Evolutionary conservation across 371 early-diverging fungal species (phyloP).

Genomic region (Modicella reniformis): DNA sequence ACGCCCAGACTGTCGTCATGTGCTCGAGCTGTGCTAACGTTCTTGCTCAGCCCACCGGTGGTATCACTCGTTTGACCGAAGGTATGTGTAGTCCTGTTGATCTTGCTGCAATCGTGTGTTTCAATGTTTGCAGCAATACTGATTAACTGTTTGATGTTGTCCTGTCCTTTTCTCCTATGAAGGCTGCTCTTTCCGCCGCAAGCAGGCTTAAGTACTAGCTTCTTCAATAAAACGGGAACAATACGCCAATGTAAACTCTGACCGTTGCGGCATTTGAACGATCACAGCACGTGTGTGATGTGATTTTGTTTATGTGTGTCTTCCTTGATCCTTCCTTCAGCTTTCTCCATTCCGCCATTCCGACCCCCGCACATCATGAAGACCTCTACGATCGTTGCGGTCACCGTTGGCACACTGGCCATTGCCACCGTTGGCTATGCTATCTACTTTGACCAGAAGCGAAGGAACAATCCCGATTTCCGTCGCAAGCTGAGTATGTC

Average conservation of each 20-base stretch:
- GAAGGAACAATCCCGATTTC: slow-evolving; percentile 82
- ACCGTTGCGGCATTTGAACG: too few relatives aligned
- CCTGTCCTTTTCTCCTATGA: slow-evolving; percentile 14
- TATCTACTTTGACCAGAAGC: slow-evolving; percentile 86
- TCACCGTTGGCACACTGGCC: slow-evolving; percentile 64
- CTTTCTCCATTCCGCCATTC: slow-evolving; percentile 8
- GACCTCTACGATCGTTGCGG: slow-evolving; percentile 58
- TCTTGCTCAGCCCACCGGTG: slow-evolving; percentile 99
- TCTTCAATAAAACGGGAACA: slow-evolving; percentile 43
- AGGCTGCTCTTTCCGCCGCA: slow-evolving; percentile 59
- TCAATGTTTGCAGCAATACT: not conserved
- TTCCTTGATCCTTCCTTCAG: not conserved
- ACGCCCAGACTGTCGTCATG: slow-evolving; percentile 98
- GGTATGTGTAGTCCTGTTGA: slow-evolving; percentile 56
- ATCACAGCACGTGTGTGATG: too few relatives aligned
- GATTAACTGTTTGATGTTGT: not conserved
- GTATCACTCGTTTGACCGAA: slow-evolving; percentile 97
- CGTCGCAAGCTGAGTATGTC: slow-evolving; percentile 75
- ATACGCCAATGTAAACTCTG: slow-evolving; percentile 14
- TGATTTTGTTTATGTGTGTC: not conserved
- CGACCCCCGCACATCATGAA: slow-evolving; percentile 32
- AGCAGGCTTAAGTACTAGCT: slow-evolving; percentile 55
- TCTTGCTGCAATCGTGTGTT: not conserved
- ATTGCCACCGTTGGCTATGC: slow-evolving; percentile 75
- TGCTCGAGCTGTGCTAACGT: slow-evolving; percentile 98